A percentile compares a stretch with the other conserved stretches of the same genome.
Conservation (phyloP, 176 grass and related monocot species). For the Raddia guianensis region DNA sequence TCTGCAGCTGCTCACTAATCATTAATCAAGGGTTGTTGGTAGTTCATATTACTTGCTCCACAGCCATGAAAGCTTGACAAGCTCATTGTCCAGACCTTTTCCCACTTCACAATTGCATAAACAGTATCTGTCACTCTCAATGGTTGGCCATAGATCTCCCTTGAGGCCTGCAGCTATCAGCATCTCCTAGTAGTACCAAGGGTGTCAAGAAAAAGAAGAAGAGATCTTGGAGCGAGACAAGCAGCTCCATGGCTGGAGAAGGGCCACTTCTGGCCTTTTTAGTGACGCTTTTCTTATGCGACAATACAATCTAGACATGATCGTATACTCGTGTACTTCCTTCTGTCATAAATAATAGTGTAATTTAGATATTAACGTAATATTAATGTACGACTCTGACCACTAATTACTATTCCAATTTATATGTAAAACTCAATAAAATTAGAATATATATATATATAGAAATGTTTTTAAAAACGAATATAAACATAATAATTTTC, state of each 20-base stretch:
- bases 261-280: background rate
- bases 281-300: background rate
- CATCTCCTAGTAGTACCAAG: background rate
- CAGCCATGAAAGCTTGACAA: slow-evolving; percentile 34
- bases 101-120: slow-evolving; percentile 29
- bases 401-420: too few relatives aligned
- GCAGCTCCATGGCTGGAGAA: background rate
- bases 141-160: background rate
- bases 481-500: too few relatives aligned
- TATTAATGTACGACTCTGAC: too few relatives aligned
- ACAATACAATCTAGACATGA: background rate
- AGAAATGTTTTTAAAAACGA: too few relatives aligned
- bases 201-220: background rate
- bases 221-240: background rate
- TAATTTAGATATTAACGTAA: too few relatives aligned
- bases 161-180: background rate
- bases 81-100: slow-evolving; percentile 39
- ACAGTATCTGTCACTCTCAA: background rate
- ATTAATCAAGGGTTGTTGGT: slow-evolving; percentile 20
- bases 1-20: slow-evolving; percentile 16
- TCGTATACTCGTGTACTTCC: background rate
- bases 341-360: too few relatives aligned
- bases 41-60: slow-evolving; percentile 7
- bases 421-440: too few relatives aligned
- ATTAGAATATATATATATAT: too few relatives aligned